Base-by-base conservation (phyloP, 352 stramenopile species). In the Thalassiosira ordinaria region DNA sequence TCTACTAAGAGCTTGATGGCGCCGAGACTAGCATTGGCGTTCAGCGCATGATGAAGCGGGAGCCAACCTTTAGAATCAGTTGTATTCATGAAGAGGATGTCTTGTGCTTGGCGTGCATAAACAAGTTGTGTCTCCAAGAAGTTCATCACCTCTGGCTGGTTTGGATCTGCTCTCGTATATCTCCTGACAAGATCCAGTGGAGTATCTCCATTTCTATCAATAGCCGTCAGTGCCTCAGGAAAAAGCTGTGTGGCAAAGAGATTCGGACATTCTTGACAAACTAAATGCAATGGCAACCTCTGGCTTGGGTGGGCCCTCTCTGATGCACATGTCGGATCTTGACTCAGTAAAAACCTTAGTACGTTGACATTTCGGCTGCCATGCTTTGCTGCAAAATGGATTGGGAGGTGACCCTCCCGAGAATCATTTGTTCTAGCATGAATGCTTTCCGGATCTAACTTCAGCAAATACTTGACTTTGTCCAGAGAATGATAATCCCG, bases 271-370 rank as follows among this genome's bases (percentile, higher is more conserved):
- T 31, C 8, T 29, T 64, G 55, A n/a, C 55, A 64, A 6, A n/a
- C 55, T 27, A 64, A 64, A 39, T 64, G 55, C 55, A 64, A 64
- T 20, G 55, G 55, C 27, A 64, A 64, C 11, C 11, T 7, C 20
- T 2, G 22, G 6, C 51, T 37, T 60, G 33, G 51, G 37, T 57
- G 5, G 33, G 11, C 47, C 6, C 16, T 27, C 13, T 20, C 27
- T 64, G 55, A 46, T 39, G 55, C 55, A 62, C 7, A 37, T 16
- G 5, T 27, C 18, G 27, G 55, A 64, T 64, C 55, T 46, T 49
- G 26, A 2, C 3, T 13, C 24, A 64, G 55, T 41, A 64, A n/a
- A 46, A 46, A 11, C 20, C 22, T 64, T 22, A 64, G n/a, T 29
- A 64, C 16, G 35, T 49, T 22, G 1, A 33, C 13, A n/a, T 26